Conservation (phyloP, 768 basidiomycete genomes). For the Mycena chlorophos region DNA sequence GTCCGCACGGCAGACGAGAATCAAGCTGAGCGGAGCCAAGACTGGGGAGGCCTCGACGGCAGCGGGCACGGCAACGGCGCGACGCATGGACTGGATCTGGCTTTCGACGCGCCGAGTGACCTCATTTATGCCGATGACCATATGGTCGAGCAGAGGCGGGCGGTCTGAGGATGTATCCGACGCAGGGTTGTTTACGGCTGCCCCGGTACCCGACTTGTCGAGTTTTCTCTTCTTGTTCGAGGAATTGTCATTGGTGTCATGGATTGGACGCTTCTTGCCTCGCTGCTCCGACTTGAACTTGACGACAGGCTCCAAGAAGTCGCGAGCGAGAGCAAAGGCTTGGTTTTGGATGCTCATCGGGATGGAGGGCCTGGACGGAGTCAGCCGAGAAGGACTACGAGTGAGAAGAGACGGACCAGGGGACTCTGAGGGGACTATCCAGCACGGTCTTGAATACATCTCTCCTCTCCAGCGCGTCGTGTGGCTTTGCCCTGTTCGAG, state of each 20-base stretch:
- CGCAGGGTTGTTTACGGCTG: not conserved
- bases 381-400: slow-evolving; percentile 8
- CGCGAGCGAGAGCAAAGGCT: slow-evolving; percentile 51
- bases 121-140: slow-evolving; percentile 73
- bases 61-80: slow-evolving; percentile 26
- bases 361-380: slow-evolving; percentile 56
- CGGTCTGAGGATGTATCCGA: slow-evolving; percentile 13
- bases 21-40: slow-evolving; percentile 35
- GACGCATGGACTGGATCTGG: slow-evolving; percentile 42
- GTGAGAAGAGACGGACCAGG: slow-evolving; percentile 50
- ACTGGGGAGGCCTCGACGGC: slow-evolving; percentile 10
- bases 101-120: slow-evolving; percentile 74
- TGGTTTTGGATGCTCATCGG: slow-evolving; percentile 63
- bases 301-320: slow-evolving; percentile 51
- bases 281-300: slow-evolving; percentile 40
- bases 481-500: slow-evolving; percentile 63
- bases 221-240: slow-evolving; percentile 27
- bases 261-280: slow-evolving; percentile 43
- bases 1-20: slow-evolving; percentile 76
- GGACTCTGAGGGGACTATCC: slow-evolving; percentile 68
- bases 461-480: slow-evolving; percentile 53
- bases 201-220: slow-evolving; percentile 1
- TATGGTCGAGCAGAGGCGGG: slow-evolving; percentile 47
- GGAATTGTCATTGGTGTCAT: slow-evolving; percentile 17
- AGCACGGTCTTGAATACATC: slow-evolving; percentile 68